Base-by-base conservation (phyloP, 2,329 filamentous ascomycete species). In the Colletotrichum horii region DNA sequence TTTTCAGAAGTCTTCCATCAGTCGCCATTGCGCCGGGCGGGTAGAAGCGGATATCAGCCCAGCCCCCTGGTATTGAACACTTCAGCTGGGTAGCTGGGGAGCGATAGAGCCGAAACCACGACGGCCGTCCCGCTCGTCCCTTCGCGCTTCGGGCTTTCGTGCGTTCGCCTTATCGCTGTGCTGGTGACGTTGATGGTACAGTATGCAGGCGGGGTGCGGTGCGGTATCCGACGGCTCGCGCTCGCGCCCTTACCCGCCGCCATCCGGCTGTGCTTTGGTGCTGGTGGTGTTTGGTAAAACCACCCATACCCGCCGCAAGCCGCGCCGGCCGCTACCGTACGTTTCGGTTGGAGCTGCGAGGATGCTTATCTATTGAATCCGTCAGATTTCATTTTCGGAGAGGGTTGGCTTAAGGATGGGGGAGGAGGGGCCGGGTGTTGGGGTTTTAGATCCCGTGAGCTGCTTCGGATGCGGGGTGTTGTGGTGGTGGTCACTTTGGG, bases 91-190 rank as follows among this genome's bases (percentile, higher is more conserved):
- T 22, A 52, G n/a, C 14, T 22, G 1, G 43, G 43, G 43, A 22
- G 14, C n/a, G 43, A 22, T 22, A n/a, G 43, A 52, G n/a, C 43
- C 43, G 43, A 52, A 1, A 22, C 0, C 43, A 22, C 43, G 1
- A 22, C n/a, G 1, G 12, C 43, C 24, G 11, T 52, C 43, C n/a
- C n/a, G 43, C 43, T 52, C n/a, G 43, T 52, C n/a, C n/a, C 43
- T 22, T 52, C 43, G 43, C 43, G 43, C 43, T 52, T 52, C 43
- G 43, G 43, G n/a, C 43, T 22, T 52, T 52, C 43, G 43, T 52
- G 43, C n/a, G 43, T 52, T 52, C n/a, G 43, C 43, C n/a, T 52
- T 52, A 52, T 52, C 43, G 43, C 43, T 52, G n/a, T 52, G n/a
- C 43, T 52, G 43, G n/a, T 52, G 43, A 52, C 43, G 43, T 52